Evolutionary conservation across 2,329 filamentous ascomycete genomes (phyloP).

Genomic region (Daldinia sp.): DNA sequence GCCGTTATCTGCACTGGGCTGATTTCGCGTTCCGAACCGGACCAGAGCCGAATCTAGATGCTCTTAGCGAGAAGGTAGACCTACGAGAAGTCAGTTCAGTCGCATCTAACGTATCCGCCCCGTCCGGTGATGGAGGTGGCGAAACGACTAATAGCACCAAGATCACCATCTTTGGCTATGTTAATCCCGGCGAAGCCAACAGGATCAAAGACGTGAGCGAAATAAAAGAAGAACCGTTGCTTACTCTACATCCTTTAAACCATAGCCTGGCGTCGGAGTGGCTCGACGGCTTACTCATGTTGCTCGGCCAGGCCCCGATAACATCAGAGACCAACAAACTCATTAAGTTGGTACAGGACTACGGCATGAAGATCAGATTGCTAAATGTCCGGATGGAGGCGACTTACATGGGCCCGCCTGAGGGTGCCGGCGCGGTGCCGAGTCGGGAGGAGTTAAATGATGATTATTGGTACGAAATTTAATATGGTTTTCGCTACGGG

Average conservation of each 20-base stretch:
- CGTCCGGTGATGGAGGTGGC: slow-evolving; percentile 57
- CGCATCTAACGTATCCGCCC: slow-evolving; percentile 86
- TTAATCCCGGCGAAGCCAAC: slow-evolving; percentile 52
- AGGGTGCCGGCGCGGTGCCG: slow-evolving; percentile 79
- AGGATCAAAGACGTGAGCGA: slow-evolving; percentile 49
- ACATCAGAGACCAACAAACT: slow-evolving; percentile 96
- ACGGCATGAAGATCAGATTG: slow-evolving; percentile 90
- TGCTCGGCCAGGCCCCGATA: slow-evolving; percentile 93
- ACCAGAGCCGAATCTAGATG: slow-evolving; percentile 75
- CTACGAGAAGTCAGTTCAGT: slow-evolving; percentile 89
- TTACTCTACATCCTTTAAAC: slow-evolving; percentile 83
- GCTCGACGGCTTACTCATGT: slow-evolving; percentile 94
- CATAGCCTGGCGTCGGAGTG: slow-evolving; percentile 92
- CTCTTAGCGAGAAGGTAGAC: slow-evolving; percentile 83
- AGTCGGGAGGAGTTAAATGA: slow-evolving; percentile 86
- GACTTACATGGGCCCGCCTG: slow-evolving; percentile 69
- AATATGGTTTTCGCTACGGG: slow-evolving; percentile 26
- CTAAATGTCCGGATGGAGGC: slow-evolving; percentile 90
- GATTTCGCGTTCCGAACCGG: slow-evolving; percentile 76
- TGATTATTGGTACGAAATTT: slow-evolving; percentile 90
- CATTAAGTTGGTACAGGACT: slow-evolving; percentile 84
- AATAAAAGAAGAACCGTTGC: slow-evolving; percentile 73
- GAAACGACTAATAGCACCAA: slow-evolving; percentile 72
- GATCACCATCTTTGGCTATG: slow-evolving; percentile 88
- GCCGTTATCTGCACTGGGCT: slow-evolving; percentile 87